Evolutionary conservation across 768 basidiomycete species (phyloP), one percentile per base, ranked within the genome.

Genomic region (Pholiota molesta): DNA sequence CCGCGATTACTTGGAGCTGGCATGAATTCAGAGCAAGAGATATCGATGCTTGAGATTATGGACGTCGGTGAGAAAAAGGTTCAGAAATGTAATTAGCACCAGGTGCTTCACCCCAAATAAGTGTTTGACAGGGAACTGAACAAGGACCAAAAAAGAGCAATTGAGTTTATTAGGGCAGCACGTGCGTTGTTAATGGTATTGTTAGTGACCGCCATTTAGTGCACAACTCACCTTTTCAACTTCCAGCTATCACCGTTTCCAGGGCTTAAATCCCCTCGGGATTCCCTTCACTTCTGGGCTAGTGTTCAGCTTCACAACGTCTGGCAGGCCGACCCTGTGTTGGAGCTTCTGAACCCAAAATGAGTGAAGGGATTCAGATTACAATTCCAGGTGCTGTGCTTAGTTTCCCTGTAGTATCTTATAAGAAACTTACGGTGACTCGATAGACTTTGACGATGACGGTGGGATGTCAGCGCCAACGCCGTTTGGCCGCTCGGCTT

Each of bases 361-460:
- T 81, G 80, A 75, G 73, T 60, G 81, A 83, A 66, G 79, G 79
- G 53, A 78, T 86, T 56, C 86, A 88, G 73, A 88, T 88, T 59
- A 86, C 86, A 45, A 87, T 88, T 71, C 86, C 86, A 73, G 85
- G 86, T 85, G 55, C 59, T 81, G 64, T 47, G 13, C 21, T 55
- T 54, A 21, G 47, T 52, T 45, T 14, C 42, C 57, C n/a, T 40
- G 31, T 31, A 31, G 31, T 35, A 39, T 54, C 64, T 53, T 58
- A 11, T 39, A 45, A 61, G 39, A 53, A 55, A 55, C 52, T 44
- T 59, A 44, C 45, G 5, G 7, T 66, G 67, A 65, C 53, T 51
- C 45, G 52, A 42, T 51, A 94, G 92, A 92, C 72, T 89, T 94
- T 74, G 89, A 88, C 67, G 91, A 92, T 66, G 90, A 91, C 64